Percentiles rank a stretch among this genome's conserved stretches.
Evolutionary conservation across 345 rosid genomes (phyloP).

Genomic region (Zanthoxylum bungeanum): DNA sequence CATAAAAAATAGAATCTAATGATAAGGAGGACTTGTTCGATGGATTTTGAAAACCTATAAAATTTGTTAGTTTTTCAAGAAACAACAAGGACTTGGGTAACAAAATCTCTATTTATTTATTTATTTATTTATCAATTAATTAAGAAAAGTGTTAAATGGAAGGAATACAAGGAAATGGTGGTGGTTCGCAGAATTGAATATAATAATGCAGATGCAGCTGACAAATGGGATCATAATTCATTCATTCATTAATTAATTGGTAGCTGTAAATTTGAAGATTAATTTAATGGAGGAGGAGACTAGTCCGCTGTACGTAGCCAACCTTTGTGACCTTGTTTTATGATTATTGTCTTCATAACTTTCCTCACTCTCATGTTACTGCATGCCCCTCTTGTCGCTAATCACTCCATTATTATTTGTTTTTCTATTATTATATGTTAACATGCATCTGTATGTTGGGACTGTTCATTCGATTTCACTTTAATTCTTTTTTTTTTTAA

Average conservation of each 20-base stretch:
- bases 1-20: no score
- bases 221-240: neutral
- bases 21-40: no score
- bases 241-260: neutral
- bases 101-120: no score
- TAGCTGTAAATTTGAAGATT: neutral
- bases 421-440: neutral
- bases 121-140: no score
- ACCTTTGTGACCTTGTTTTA: neutral
- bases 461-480: neutral
- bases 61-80: no score
- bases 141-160: neutral
- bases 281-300: neutral
- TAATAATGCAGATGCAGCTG: no score
- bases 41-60: no score
- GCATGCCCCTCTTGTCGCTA: neutral
- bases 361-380: neutral
- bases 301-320: neutral
- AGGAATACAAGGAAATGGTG: neutral
- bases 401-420: neutral
- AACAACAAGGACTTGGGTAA: no score
- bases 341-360: neutral
- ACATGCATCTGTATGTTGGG: neutral
- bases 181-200: slow-evolving; percentile 8
- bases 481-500: no score